Percentiles rank a stretch among this genome's conserved stretches.
Conservation (phyloP, 106 monocot genomes). For the Acanthochlamys bracteata region DNA sequence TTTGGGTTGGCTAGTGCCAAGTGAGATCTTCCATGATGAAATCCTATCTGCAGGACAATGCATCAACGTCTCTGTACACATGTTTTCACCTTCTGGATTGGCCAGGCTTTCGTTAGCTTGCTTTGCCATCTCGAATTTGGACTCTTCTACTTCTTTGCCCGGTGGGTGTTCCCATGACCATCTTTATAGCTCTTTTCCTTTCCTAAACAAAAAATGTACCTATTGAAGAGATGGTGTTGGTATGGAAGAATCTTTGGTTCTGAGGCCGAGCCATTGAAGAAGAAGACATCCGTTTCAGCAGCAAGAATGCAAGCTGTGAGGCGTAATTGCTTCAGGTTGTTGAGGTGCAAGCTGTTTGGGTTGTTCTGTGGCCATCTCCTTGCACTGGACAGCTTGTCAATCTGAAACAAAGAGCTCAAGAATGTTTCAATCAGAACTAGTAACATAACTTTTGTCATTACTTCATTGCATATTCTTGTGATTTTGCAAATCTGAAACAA, state of each 20-base stretch:
- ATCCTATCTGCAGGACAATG: conserved; percentile 36
- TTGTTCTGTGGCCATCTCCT: too few species aligned
- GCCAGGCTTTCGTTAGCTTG: conserved; percentile 30
- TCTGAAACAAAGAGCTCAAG: too few species aligned
- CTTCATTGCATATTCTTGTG: too few species aligned
- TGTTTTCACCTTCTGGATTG: conserved; percentile 38
- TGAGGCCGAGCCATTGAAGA: conserved; percentile 16
- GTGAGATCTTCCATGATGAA: conserved; percentile 23
- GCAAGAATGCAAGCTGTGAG: too few species aligned
- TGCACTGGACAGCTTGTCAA: too few species aligned
- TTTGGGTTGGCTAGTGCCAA: conserved; percentile 29
- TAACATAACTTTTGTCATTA: too few species aligned
- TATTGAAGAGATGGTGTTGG: conserved; percentile 50
- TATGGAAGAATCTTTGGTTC: conserved; percentile 29
- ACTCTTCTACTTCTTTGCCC: conserved; percentile 38
- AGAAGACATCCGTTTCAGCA: background rate
- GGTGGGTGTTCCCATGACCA: conserved; percentile 29
- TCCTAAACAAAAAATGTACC: conserved; percentile 69
- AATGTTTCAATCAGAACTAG: too few species aligned
- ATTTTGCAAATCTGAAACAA: too few species aligned
- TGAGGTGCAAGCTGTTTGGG: too few species aligned
- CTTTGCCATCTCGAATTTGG: conserved; percentile 34
- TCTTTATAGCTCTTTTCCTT: conserved; percentile 27
- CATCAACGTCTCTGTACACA: conserved; percentile 34
- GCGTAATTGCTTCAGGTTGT: too few species aligned